Conservation (phyloP, 1,139 yeast genomes). For the Taphrina communis region DNA sequence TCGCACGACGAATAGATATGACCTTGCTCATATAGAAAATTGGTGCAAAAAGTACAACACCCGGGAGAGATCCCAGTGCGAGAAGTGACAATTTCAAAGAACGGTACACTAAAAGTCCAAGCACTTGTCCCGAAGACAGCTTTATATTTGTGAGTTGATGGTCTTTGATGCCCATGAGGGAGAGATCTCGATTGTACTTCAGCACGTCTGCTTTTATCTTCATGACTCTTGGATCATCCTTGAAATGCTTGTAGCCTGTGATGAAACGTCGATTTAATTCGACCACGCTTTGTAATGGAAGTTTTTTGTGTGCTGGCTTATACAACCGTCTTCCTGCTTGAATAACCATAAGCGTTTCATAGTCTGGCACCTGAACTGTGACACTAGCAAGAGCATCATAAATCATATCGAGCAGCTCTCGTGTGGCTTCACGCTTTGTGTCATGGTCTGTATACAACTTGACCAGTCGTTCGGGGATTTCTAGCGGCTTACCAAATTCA, state of each 20-base stretch:
- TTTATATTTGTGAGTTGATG: constrained; percentile 81
- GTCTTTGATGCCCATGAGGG: constrained; percentile 77
- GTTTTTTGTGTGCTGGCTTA: constrained; percentile 71
- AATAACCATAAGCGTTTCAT: constrained; percentile 86
- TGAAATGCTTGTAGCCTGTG: constrained; percentile 74
- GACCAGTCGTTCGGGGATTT: constrained; percentile 68
- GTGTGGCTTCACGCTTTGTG: constrained; percentile 66
- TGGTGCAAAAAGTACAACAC: constrained; percentile 81
- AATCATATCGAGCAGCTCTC: constrained; percentile 69
- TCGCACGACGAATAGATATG: constrained; percentile 74
- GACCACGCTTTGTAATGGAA: constrained; percentile 81
- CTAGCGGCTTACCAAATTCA: constrained; percentile 90
- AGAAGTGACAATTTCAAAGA: constrained; percentile 62
- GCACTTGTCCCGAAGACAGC: constrained; percentile 34
- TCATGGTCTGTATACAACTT: constrained; percentile 64
- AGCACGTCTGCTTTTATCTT: constrained; percentile 66
- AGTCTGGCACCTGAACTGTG: constrained; percentile 90
- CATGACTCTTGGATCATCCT: constrained; percentile 72
- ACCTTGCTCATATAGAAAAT: constrained; percentile 77
- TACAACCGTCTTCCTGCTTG: constrained; percentile 93
- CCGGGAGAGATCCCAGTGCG: constrained; percentile 75
- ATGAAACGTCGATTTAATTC: constrained; percentile 89
- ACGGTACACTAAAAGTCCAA: constrained; percentile 62
- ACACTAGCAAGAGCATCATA: constrained; percentile 83
- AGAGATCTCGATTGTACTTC: constrained; percentile 69